Evolutionary conservation across 306 rosid genomes (phyloP).

Genomic region (Mimosa bimucronata): DNA sequence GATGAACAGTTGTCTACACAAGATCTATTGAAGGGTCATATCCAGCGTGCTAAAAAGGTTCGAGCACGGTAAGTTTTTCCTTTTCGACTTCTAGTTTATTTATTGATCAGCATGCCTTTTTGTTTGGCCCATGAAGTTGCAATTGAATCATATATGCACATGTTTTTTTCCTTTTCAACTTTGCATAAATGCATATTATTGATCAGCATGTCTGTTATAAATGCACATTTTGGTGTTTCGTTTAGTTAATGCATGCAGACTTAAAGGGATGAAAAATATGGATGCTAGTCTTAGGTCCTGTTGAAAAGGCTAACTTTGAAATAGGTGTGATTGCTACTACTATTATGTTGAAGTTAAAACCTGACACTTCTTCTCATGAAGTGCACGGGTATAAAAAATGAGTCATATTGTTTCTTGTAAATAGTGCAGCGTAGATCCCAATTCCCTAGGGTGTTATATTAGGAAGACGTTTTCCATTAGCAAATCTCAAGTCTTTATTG

Average conservation of each 20-base stretch:
- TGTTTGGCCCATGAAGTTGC: constrained; percentile 18
- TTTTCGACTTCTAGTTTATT: constrained; percentile 21
- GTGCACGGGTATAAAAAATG: neutral
- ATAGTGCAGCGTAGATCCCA: neutral
- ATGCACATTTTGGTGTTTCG: neutral
- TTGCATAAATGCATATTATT: neutral
- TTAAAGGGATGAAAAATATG: neutral
- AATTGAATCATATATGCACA: neutral
- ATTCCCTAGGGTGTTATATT: constrained; percentile 15
- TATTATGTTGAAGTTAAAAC: neutral
- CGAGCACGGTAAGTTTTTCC: constrained; percentile 68
- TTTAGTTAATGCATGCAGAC: neutral
- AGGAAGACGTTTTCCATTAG: neutral
- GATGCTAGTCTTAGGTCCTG: neutral
- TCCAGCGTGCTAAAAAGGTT: constrained; percentile 82
- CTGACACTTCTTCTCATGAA: neutral
- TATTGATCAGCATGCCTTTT: constrained; percentile 21
- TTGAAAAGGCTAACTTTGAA: neutral
- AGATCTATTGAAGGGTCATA: constrained; percentile 73
- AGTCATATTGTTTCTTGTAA: neutral
- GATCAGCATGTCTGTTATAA: neutral
- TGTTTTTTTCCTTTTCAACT: too few relatives aligned
- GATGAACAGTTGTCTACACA: constrained; percentile 47
- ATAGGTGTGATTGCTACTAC: constrained; percentile 8
- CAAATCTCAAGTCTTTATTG: neutral